A percentile compares a stretch with the other conserved stretches of the same genome.
Conservation (phyloP, 305 asterid genomes). For the Plantago rigida region DNA sequence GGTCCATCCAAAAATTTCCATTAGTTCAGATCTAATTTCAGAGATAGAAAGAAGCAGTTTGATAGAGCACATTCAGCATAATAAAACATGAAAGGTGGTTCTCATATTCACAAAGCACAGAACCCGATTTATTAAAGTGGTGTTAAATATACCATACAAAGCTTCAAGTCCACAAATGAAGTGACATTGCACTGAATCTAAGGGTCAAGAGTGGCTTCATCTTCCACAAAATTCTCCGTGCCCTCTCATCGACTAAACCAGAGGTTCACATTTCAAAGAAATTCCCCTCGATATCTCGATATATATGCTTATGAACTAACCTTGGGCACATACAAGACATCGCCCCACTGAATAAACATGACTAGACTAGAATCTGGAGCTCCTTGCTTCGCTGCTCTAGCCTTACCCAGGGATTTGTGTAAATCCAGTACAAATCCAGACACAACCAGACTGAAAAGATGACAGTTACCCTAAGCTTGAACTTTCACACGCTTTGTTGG, state of each 20-base stretch:
- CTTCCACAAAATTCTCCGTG: slow-evolving; percentile 20
- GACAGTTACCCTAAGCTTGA: slow-evolving; percentile 30
- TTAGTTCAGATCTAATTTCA: no score
- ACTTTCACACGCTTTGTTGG: slow-evolving; percentile 56
- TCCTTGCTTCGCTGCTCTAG: slow-evolving; percentile 15
- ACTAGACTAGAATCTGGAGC: slow-evolving; percentile 11
- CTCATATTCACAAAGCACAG: slow-evolving; percentile 19
- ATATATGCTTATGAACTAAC: slow-evolving; percentile 17
- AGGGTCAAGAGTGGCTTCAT: slow-evolving; percentile 17
- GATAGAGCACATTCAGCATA: background rate
- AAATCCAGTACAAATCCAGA: slow-evolving; percentile 11
- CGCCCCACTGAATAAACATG: background rate
- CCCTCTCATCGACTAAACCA: slow-evolving; percentile 2
- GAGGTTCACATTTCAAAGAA: slow-evolving; percentile 20
- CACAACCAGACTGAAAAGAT: slow-evolving; percentile 19
- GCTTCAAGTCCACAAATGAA: slow-evolving; percentile 16
- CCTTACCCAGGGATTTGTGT: background rate
- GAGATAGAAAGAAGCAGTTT: no score
- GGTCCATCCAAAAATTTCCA: no score
- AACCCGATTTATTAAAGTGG: slow-evolving; percentile 24
- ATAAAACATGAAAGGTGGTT: background rate
- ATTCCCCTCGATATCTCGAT: slow-evolving; percentile 2
- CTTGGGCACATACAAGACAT: no score
- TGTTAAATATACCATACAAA: slow-evolving; percentile 21
- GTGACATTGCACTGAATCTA: background rate